Percentiles rank a stretch among this genome's conserved stretches.
Conservation (phyloP, 2,329 filamentous ascomycete genomes). For the Claviceps sorghi region DNA sequence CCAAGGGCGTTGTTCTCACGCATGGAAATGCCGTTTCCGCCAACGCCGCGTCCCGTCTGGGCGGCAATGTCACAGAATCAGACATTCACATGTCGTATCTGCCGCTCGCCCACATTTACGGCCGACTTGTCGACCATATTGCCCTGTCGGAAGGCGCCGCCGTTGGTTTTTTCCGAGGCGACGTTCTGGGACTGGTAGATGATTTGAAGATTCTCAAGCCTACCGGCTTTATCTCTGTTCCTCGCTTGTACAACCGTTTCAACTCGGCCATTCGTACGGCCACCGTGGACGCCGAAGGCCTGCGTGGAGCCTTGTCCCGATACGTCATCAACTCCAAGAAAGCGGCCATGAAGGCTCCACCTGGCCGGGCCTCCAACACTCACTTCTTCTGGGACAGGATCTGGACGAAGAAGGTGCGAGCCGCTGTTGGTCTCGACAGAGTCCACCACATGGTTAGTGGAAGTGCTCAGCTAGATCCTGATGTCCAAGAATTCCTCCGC, state of each 20-base stretch:
- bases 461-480: slow-evolving; percentile 78
- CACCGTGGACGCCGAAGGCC: slow-evolving; percentile 63
- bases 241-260: slow-evolving; percentile 83
- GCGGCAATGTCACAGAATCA: slow-evolving; percentile 31
- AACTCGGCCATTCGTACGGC: slow-evolving; percentile 65
- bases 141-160: slow-evolving; percentile 56
- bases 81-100: slow-evolving; percentile 75
- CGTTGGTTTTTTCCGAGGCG: slow-evolving; percentile 89
- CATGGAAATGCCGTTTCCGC: slow-evolving; percentile 70
- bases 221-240: slow-evolving; percentile 74
- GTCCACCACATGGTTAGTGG: slow-evolving; percentile 66
- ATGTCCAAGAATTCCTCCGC: slow-evolving; percentile 76
- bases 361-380: slow-evolving; percentile 60
- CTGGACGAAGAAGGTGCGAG: slow-evolving; percentile 76
- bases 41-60: slow-evolving; percentile 44
- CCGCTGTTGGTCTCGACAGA: slow-evolving; percentile 68
- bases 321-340: slow-evolving; percentile 70
- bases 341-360: slow-evolving; percentile 57
- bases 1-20: slow-evolving; percentile 72
- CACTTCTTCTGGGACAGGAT: slow-evolving; percentile 73
- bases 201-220: slow-evolving; percentile 81
- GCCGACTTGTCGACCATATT: slow-evolving; percentile 67
- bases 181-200: slow-evolving; percentile 72
- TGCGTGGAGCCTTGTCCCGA: slow-evolving; percentile 68
- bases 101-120: slow-evolving; percentile 87